These are phyloP conservation scores for Nadsonia commutata DNA, from an alignment of 1,139 yeast species.

Conservation along the genomic window DNA sequence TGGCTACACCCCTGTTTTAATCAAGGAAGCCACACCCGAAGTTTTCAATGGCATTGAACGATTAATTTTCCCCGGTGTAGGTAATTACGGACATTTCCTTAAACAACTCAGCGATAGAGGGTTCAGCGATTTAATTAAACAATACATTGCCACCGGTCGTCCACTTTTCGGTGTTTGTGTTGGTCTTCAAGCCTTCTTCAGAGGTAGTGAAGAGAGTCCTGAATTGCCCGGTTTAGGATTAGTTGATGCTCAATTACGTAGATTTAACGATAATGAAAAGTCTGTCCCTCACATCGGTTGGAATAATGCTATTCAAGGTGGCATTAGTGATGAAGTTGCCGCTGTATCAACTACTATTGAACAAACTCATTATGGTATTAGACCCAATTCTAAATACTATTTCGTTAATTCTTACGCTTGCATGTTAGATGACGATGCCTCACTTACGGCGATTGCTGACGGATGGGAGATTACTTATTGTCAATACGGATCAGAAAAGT, in stretches of 20 bases:
- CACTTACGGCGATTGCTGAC: slow-evolving; percentile 14
- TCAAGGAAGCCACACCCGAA: slow-evolving; percentile 20
- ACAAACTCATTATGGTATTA: slow-evolving; percentile 35
- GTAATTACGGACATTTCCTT: slow-evolving; percentile 89
- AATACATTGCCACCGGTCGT: slow-evolving; percentile 57
- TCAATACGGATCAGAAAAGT: slow-evolving; percentile 62
- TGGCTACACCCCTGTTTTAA: slow-evolving; percentile 39
- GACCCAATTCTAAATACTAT: slow-evolving; percentile 59
- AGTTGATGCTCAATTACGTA: slow-evolving; percentile 37
- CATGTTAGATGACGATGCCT: slow-evolving; percentile 27
- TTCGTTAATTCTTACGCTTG: slow-evolving; percentile 93
- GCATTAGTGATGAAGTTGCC: slow-evolving; percentile 11
- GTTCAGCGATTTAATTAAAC: slow-evolving; percentile 47
- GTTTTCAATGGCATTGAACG: slow-evolving; percentile 19
- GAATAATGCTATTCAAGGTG: slow-evolving; percentile 36
- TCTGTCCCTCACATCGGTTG: slow-evolving; percentile 96
- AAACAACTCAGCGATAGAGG: slow-evolving; percentile 47
- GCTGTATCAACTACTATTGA: slow-evolving; percentile 28
- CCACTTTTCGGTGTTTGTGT: slow-evolving; percentile 95
- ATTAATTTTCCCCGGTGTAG: slow-evolving; percentile 74
- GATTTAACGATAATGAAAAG: slow-evolving; percentile 49
- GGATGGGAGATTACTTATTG: slow-evolving; percentile 78
- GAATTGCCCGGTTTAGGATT: slow-evolving; percentile 42
- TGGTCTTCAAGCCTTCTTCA: slow-evolving; percentile 75
- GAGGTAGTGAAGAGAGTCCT: slow-evolving; percentile 61